Evolutionary conservation across 2,329 filamentous ascomycete genomes (phyloP).

Genomic region (Proliferodiscus dingleyae): DNA sequence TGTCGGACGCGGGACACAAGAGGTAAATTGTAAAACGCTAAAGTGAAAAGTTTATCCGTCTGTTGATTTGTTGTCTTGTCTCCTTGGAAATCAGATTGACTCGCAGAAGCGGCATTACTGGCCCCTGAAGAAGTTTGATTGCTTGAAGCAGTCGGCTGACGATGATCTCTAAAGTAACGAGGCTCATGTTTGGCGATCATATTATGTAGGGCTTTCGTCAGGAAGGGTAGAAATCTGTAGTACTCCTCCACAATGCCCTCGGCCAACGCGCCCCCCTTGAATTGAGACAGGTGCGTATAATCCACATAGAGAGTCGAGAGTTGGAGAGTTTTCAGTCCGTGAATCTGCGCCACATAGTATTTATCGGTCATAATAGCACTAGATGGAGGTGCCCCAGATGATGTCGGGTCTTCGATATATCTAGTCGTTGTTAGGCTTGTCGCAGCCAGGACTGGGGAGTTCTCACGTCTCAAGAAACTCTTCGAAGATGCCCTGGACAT

Average conservation of each 20-base stretch:
- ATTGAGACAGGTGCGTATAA: conserved; percentile 74
- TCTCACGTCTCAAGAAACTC: conserved; percentile 71
- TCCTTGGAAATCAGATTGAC: conserved; percentile 57
- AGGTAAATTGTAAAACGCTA: conserved; percentile 73
- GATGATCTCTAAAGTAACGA: conserved; percentile 87
- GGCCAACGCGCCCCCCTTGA: conserved; percentile 75
- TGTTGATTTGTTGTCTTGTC: conserved; percentile 85
- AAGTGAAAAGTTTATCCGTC: conserved; percentile 88
- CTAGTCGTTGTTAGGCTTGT: conserved; percentile 27
- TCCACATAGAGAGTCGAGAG: conserved; percentile 86
- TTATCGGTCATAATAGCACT: conserved; percentile 71
- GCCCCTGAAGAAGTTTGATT: conserved; percentile 64
- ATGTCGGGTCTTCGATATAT: conserved; percentile 64
- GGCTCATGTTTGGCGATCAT: conserved; percentile 93
- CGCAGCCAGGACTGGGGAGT: conserved; percentile 5
- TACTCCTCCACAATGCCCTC: conserved; percentile 85
- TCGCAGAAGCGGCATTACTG: conserved; percentile 57
- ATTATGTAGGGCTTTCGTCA: conserved; percentile 83
- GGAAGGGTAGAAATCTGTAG: conserved; percentile 90
- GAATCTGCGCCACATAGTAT: conserved; percentile 81
- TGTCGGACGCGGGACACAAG: conserved; percentile 32
- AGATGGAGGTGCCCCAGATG: conserved; percentile 59
- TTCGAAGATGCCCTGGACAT: conserved; percentile 72
- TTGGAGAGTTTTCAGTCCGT: conserved; percentile 66
- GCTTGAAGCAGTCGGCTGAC: conserved; percentile 74